phyloP scores from a whole-genome alignment of 176 grass and related monocot species.

The Microstegium vimineum region DNA sequence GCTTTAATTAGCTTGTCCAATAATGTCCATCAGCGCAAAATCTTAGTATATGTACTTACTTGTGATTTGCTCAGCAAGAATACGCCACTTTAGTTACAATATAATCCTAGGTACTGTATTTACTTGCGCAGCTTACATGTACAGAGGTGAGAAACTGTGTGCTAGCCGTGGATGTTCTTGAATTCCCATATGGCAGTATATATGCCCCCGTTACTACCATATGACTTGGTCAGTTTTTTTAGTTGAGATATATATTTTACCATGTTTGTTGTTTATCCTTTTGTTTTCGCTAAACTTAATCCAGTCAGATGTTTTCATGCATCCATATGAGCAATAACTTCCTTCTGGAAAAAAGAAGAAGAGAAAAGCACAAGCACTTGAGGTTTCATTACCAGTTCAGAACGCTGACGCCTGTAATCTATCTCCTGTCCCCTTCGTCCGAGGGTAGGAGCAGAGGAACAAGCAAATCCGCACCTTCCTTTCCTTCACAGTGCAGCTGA shows the following conservation, averaged over 20 bases:
- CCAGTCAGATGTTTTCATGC: neutral
- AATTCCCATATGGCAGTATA: neutral
- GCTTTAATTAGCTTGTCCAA: neutral
- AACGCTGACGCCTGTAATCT: neutral
- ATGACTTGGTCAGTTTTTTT: no score
- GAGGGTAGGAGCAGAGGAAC: neutral
- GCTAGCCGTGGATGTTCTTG: neutral
- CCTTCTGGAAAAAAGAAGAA: no score
- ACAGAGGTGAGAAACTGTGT: neutral
- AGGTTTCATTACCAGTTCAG: neutral
- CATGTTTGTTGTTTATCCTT: neutral
- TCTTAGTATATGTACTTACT: neutral
- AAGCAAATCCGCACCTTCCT: neutral
- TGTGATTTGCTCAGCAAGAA: constrained; percentile 5
- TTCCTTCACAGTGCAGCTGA: neutral
- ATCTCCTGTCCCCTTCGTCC: neutral
- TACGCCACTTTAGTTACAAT: neutral
- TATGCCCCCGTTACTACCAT: no score
- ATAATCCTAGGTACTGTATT: neutral
- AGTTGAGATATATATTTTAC: neutral
- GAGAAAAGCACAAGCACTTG: neutral
- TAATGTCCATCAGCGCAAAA: neutral
- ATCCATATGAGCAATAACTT: neutral
- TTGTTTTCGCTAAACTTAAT: neutral
- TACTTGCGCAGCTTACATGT: neutral